Evolutionary conservation across 345 rosid species (phyloP), one percentile per base, ranked within the genome.

Genomic region (Xanthoceras sorbifolium): DNA sequence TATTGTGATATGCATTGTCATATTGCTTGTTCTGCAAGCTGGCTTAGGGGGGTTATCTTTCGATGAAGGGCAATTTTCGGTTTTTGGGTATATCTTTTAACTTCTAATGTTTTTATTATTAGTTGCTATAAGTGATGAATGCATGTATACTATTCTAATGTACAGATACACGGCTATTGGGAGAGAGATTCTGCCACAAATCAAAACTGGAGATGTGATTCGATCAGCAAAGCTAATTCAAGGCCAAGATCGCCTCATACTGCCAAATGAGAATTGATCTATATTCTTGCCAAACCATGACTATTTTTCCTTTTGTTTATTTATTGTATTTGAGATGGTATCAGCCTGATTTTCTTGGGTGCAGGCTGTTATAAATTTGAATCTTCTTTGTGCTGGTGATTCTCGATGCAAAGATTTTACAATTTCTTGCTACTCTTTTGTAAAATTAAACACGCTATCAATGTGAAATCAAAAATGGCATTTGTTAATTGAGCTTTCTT

Each of bases 31-130:
- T 42, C 18, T 72, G 67, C 79, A 90, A 96, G 82, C 99, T 57
- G 96, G 98, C 81, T 84, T 95, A 70, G 99, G 94, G 79, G 97
- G 99, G 23, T 85, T 95, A 82, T 95, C 98, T 6, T 93, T 93
- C 62, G 99, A 93, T 5, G 99, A 95, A 88, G 97, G 97, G 18
- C 93, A 95, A 65, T 95, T 95, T 87, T 92, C 97, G 1, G 99
- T 93, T 71, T 92, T 92, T 5, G 96, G 98, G 99, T 92, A 90
- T 59, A 50, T 60, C 26, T 29, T 71, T 67, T 9, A 57, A 59
- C 57, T 40, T 69, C 23, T 4, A 22, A 8, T 3, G 52, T 68
- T 28, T 63, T 72, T 57, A 0, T 5, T 59, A 55, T 20, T 61
- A 25, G 25, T 1, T 2, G 8, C 25, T 25, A 5, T 34, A 74